A percentile compares a stretch with the other conserved stretches of the same genome.
Conservation (phyloP, 1,284 basidiomycete genomes). For the Moniliella sp. region DNA sequence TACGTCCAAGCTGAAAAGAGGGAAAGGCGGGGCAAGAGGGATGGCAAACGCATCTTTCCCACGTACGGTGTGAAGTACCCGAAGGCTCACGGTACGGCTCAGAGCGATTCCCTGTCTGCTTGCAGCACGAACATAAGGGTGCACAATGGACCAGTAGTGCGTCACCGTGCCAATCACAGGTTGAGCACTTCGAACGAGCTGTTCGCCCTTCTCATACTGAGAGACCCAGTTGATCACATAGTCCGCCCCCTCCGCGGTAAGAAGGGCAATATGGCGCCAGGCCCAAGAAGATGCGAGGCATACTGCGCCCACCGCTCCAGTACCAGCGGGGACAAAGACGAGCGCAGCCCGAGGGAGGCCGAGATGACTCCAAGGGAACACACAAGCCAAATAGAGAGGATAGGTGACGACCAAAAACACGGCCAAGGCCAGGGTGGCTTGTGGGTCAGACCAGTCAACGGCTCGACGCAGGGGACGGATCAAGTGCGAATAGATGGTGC, state of each 20-base stretch:
- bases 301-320: too few species aligned
- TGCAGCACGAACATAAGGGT: background rate
- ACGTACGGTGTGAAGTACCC: too few species aligned
- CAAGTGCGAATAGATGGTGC: constrained; percentile 8
- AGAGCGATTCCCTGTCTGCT: background rate
- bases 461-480: constrained; percentile 11
- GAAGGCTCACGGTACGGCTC: background rate
- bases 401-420: constrained; percentile 23
- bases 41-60: constrained; percentile 1
- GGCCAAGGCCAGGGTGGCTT: constrained; percentile 10
- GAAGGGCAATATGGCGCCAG: too few species aligned
- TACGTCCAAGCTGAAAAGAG: constrained; percentile 20
- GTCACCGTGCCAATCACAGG: background rate
- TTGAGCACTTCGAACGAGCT: constrained; percentile 1
- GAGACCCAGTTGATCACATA: too few species aligned
- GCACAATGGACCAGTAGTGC: background rate
- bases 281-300: too few species aligned
- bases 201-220: background rate
- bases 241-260: too few species aligned
- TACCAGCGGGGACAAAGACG: background rate
- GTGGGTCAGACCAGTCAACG: constrained; percentile 12
- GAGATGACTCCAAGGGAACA: constrained; percentile 11
- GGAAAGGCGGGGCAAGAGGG: constrained; percentile 21
- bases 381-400: constrained; percentile 23
- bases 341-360: constrained; percentile 1